Evolutionary conservation across 163 green algal species (phyloP), one percentile per base, ranked within the genome.

Genomic region (Scenedesmus sp.): DNA sequence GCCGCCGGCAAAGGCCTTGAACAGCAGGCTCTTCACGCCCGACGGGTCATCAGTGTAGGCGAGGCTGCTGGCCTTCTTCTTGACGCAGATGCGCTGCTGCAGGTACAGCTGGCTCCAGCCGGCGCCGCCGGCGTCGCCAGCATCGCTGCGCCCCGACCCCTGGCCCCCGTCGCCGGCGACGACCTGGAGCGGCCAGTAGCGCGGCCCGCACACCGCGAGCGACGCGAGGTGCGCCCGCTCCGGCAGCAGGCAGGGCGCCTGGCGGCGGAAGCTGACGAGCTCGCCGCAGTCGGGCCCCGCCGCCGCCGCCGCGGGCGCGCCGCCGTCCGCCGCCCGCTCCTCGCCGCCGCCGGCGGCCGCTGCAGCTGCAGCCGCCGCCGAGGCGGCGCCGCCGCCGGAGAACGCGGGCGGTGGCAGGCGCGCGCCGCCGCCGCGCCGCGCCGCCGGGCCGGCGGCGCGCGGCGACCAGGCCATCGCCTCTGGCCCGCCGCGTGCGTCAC

Each of bases 11-110:
- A 91, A 87, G 39, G 86, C 89, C 44, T 75, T 85, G 0, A 87
- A 92, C 26, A 97, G 88, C 51, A 96, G 69, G 17, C 90, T 93
- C 28, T 90, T 86, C 7, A 95, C 88, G 44, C 92, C 93, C n/a
- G 85, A 87, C 2, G 90, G 89, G 58, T 97, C 93, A 42, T 92
- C 87, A 0, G 81, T 81, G 67, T 97, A 96, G 0, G 90, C 87
- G 58, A 97, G 77, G 0, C 85, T 88, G 0, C 87, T 87, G 2
- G 88, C 84, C 58, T 91, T 90, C 60, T 91, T 92, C 83, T 90
- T 90, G 26, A 92, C 88, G 44, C 85, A 91, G 20, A 93, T 71
- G 47, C 78, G 63, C 44, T 79, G 80, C 70, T 60, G 64, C 28
- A 62, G 86, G 84, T 81, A 92, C 80, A 75, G 50, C 56, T 60